These are phyloP conservation scores for Clohesyomyces aquaticus DNA, from an alignment of 495 filamentous ascomycete genomes.

Conservation along the genomic window DNA sequence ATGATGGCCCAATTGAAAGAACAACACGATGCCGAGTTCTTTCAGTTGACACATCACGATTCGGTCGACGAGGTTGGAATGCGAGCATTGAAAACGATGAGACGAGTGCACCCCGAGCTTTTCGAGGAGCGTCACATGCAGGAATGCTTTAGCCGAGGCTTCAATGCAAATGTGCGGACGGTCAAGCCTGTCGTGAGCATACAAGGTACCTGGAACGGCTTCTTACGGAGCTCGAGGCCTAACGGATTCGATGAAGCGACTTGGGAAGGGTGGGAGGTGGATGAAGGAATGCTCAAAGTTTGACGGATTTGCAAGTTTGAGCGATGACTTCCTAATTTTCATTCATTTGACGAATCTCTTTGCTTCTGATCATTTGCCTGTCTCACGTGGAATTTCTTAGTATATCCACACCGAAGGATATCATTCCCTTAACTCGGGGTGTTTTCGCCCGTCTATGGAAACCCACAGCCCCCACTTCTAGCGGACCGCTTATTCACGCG, in stretches of 20 bases:
- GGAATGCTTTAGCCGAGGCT: constrained; percentile 54
- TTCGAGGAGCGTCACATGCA: constrained; percentile 55
- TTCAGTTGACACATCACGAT: constrained; percentile 67
- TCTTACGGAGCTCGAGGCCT: constrained; percentile 58
- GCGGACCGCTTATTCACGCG: no score
- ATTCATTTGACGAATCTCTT: background rate
- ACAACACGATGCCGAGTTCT: constrained; percentile 62
- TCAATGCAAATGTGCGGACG: constrained; percentile 53
- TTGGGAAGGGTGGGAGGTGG: constrained; percentile 57
- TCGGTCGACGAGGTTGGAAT: constrained; percentile 74
- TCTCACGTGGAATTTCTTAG: no score
- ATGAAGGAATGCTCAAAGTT: constrained; percentile 46
- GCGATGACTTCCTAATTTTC: background rate
- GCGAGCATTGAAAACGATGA: constrained; percentile 66
- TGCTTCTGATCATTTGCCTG: background rate
- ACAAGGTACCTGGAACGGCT: constrained; percentile 57
- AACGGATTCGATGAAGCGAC: constrained; percentile 60
- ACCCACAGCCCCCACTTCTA: no score
- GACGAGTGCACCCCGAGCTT: constrained; percentile 55
- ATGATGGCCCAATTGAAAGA: constrained; percentile 61
- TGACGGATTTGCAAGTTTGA: constrained; percentile 7
- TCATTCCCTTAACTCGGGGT: no score
- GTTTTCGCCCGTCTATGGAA: no score
- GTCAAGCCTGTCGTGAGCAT: constrained; percentile 58
- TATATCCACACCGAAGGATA: no score